Percentiles rank a stretch among this genome's conserved stretches.
Evolutionary conservation across 1,284 basidiomycete genomes (phyloP).

Genomic region (Cryptococcus sp.): DNA sequence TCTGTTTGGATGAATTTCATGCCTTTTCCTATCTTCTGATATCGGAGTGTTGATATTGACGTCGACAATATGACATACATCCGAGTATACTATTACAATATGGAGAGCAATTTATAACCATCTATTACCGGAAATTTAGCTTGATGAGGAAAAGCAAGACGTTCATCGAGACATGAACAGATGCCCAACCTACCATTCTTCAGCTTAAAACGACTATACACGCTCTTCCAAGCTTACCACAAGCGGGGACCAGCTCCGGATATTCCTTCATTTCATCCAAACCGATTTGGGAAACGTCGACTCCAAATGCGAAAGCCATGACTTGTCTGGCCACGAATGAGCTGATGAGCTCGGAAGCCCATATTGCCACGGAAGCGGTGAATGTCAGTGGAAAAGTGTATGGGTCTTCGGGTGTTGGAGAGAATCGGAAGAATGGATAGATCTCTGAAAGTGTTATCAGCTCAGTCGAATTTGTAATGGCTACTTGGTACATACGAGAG

Average conservation of each 20-base stretch:
- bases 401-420: slow-evolving; percentile 50
- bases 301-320: slow-evolving; percentile 48
- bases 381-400: slow-evolving; percentile 57
- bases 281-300: slow-evolving; percentile 53
- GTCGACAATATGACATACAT: no score
- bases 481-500: slow-evolving; percentile 24
- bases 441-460: slow-evolving; percentile 31
- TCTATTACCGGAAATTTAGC: slow-evolving; percentile 37
- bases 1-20: no score
- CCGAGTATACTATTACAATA: no score
- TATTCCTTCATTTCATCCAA: slow-evolving; percentile 54
- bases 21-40: no score
- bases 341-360: slow-evolving; percentile 52
- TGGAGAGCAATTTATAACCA: no score
- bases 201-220: neutral
- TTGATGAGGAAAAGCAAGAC: slow-evolving; percentile 53
- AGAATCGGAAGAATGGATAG: slow-evolving; percentile 57
- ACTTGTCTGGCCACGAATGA: slow-evolving; percentile 51
- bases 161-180: slow-evolving; percentile 55
- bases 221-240: slow-evolving; percentile 17
- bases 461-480: neutral
- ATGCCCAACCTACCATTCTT: slow-evolving; percentile 48
- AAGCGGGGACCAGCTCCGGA: slow-evolving; percentile 48
- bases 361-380: slow-evolving; percentile 53
- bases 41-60: no score